A percentile compares a stretch with the other conserved stretches of the same genome.
Evolutionary conservation across 2,329 filamentous ascomycete species (phyloP).

Genomic region (Arthrobotrys entomopaga): DNA sequence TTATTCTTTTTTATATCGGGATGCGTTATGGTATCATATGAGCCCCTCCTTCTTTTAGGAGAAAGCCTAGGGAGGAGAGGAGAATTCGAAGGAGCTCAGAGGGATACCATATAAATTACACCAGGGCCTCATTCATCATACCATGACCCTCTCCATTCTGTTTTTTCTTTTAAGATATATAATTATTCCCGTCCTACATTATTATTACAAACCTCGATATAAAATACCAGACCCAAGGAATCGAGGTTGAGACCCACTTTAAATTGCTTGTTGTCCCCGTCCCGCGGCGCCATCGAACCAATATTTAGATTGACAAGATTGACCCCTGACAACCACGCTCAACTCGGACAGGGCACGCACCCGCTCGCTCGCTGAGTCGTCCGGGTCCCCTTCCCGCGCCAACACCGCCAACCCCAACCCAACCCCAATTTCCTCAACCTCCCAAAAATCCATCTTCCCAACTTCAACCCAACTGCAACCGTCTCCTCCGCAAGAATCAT

Average conservation of each 20-base stretch:
- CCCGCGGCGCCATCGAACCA: constrained; percentile 19
- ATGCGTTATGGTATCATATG: too few relatives aligned
- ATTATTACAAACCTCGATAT: not conserved
- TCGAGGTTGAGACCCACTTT: constrained; percentile 1
- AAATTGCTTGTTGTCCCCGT: not conserved
- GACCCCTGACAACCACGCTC: too few relatives aligned
- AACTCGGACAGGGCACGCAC: too few relatives aligned
- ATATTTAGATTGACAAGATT: not conserved
- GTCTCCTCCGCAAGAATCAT: too few relatives aligned
- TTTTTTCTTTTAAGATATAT: not conserved
- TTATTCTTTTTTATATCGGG: not conserved
- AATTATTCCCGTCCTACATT: not conserved
- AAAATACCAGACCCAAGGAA: not conserved
- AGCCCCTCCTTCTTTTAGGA: not conserved
- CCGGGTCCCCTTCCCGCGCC: too few relatives aligned
- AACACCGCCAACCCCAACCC: too few relatives aligned
- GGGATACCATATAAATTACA: not conserved
- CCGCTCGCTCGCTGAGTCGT: too few relatives aligned
- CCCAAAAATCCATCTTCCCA: too few relatives aligned
- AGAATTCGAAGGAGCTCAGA: not conserved
- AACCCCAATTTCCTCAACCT: too few relatives aligned
- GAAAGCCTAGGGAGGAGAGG: not conserved
- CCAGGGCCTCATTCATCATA: not conserved
- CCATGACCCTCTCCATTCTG: not conserved
- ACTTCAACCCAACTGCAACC: too few relatives aligned